Evolutionary conservation across 768 basidiomycete genomes (phyloP).

Genomic region (Panellus pusillus): DNA sequence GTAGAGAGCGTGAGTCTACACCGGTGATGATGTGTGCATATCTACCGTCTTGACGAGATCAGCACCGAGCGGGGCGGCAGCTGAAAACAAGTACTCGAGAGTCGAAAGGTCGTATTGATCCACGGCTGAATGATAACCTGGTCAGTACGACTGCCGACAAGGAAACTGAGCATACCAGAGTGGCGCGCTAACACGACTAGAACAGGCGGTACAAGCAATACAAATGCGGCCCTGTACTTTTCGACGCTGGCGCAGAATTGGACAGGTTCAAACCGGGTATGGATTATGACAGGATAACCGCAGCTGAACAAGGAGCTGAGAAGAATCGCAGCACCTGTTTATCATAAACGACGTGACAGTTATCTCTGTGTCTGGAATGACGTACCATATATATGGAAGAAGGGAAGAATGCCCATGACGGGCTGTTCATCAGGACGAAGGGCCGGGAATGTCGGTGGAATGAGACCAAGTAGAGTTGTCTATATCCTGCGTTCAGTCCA

Average conservation of each 20-base stretch:
- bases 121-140: too few relatives aligned
- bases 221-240: constrained; percentile 42
- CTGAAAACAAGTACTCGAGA: constrained; percentile 49
- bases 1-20: neutral
- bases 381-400: constrained; percentile 29
- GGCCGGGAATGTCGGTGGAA: constrained; percentile 40
- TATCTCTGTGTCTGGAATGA: too few relatives aligned
- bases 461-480: too few relatives aligned
- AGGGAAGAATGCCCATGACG: constrained; percentile 51
- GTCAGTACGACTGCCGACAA: too few relatives aligned
- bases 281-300: too few relatives aligned
- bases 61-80: constrained; percentile 64
- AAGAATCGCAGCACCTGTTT: too few relatives aligned
- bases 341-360: too few relatives aligned
- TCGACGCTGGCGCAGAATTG: constrained; percentile 49
- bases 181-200: constrained; percentile 44
- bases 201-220: constrained; percentile 57
- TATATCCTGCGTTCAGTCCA: too few relatives aligned
- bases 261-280: constrained; percentile 48
- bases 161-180: too few relatives aligned
- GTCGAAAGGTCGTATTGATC: constrained; percentile 52
- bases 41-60: constrained; percentile 47
- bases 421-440: constrained; percentile 38
- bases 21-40: too few relatives aligned
- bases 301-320: constrained; percentile 11